These are phyloP conservation scores for Salvia miltiorrhiza DNA, from an alignment of 257 asterid genomes.

Conservation along the genomic window DNA sequence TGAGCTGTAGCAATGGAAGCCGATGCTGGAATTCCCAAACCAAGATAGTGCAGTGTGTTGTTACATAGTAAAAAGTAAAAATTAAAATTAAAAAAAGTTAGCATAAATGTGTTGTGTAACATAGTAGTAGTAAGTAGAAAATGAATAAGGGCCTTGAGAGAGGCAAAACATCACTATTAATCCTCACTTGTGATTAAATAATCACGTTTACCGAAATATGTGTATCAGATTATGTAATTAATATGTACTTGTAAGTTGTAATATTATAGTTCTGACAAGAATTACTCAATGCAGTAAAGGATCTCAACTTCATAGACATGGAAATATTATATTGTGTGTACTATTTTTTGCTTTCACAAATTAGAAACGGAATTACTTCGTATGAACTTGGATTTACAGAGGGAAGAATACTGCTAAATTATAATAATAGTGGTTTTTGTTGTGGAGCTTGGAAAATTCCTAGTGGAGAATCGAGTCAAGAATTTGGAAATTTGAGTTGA, in stretches of 20 bases:
- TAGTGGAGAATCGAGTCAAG: constrained; percentile 16
- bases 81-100: background rate
- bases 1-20: constrained; percentile 40
- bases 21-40: constrained; percentile 37
- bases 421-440: background rate
- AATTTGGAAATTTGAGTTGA: background rate
- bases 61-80: background rate
- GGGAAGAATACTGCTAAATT: too few relatives aligned
- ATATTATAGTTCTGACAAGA: too few relatives aligned
- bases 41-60: background rate
- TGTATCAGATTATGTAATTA: too few relatives aligned
- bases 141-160: constrained; percentile 15
- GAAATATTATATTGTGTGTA: too few relatives aligned
- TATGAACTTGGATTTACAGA: background rate
- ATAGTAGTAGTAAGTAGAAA: constrained; percentile 12
- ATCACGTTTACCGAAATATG: too few relatives aligned
- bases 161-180: background rate
- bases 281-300: too few relatives aligned
- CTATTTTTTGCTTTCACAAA: background rate
- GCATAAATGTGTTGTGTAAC: constrained; percentile 19
- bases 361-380: background rate
- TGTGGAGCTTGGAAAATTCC: background rate
- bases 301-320: too few relatives aligned
- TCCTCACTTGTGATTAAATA: background rate
- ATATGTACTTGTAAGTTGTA: too few relatives aligned